These are phyloP conservation scores for Kalaharituber pfeilii DNA, from an alignment of 2,329 filamentous ascomycete species.

Conservation along the genomic window DNA sequence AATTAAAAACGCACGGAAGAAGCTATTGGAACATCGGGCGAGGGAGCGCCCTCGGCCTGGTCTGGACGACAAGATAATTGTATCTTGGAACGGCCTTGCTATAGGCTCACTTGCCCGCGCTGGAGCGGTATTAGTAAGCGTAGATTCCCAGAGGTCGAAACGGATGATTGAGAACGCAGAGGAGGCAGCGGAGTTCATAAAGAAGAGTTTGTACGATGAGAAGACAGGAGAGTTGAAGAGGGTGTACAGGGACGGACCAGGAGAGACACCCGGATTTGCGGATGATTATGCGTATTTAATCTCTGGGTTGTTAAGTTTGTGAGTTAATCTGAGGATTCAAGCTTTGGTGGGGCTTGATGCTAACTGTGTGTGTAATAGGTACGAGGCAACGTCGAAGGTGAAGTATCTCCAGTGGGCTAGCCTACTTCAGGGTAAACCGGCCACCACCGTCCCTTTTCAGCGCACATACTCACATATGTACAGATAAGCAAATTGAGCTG, in stretches of 20 bases:
- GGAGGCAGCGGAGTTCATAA: slow-evolving; percentile 55
- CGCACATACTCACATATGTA: slow-evolving; percentile 49
- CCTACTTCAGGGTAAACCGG: slow-evolving; percentile 60
- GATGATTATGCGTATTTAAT: slow-evolving; percentile 91
- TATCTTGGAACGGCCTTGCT: slow-evolving; percentile 74
- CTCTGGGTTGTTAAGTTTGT: slow-evolving; percentile 65
- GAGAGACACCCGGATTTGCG: slow-evolving; percentile 56
- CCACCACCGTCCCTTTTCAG: slow-evolving; percentile 57
- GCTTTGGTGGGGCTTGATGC: neutral
- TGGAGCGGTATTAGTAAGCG: slow-evolving; percentile 45
- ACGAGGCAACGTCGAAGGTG: slow-evolving; percentile 64
- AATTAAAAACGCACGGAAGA: slow-evolving; percentile 47
- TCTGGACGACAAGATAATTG: slow-evolving; percentile 75
- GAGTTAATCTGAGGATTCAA: neutral
- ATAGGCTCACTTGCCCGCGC: slow-evolving; percentile 67
- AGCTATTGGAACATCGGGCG: slow-evolving; percentile 54
- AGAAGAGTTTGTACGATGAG: slow-evolving; percentile 52
- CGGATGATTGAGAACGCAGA: slow-evolving; percentile 49
- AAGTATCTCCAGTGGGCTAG: slow-evolving; percentile 65
- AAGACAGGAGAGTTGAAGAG: slow-evolving; percentile 48
- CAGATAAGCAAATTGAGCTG: slow-evolving; percentile 49
- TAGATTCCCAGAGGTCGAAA: slow-evolving; percentile 40
- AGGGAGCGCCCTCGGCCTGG: slow-evolving; percentile 57
- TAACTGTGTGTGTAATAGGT: slow-evolving; percentile 10
- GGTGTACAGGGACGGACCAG: slow-evolving; percentile 50